A percentile compares a stretch with the other conserved stretches of the same genome.
These are phyloP conservation scores for Styphnolobium japonicum DNA, from an alignment of 306 rosid genomes.

Conservation along the genomic window DNA sequence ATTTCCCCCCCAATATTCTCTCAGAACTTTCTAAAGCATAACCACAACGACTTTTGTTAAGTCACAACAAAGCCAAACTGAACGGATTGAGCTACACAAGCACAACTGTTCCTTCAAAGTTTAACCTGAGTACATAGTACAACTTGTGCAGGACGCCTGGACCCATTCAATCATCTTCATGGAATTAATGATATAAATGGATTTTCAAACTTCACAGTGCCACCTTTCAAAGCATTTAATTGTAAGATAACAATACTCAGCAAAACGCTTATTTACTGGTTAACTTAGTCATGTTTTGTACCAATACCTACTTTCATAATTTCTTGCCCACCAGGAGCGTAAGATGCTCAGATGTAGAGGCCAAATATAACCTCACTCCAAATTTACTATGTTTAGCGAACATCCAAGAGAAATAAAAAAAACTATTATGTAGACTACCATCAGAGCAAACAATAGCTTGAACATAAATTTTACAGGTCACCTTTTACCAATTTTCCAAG, in stretches of 20 bases:
- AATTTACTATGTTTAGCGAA: neutral
- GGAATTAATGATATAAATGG: neutral
- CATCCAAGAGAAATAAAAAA: neutral
- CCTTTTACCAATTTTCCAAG: neutral
- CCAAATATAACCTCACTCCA: neutral
- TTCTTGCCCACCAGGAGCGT: neutral
- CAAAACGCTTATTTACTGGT: neutral
- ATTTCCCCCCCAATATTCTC: no score
- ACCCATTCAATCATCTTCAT: no score
- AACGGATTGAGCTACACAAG: no score
- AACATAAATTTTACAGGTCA: neutral
- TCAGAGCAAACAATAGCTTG: neutral
- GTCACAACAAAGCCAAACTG: no score
- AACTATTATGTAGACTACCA: neutral
- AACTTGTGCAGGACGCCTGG: no score
- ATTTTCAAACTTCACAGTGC: neutral
- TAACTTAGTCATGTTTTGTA: neutral
- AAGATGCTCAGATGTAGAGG: neutral
- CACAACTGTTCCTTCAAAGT: neutral
- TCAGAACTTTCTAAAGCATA: no score
- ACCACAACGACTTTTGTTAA: no score
- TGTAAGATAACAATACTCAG: neutral
- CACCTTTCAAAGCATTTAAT: neutral
- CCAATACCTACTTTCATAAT: neutral
- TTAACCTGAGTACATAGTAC: no score